Conservation (phyloP, 1,284 basidiomycete species). For the Ceratorhiza oryzae-sativae region DNA sequence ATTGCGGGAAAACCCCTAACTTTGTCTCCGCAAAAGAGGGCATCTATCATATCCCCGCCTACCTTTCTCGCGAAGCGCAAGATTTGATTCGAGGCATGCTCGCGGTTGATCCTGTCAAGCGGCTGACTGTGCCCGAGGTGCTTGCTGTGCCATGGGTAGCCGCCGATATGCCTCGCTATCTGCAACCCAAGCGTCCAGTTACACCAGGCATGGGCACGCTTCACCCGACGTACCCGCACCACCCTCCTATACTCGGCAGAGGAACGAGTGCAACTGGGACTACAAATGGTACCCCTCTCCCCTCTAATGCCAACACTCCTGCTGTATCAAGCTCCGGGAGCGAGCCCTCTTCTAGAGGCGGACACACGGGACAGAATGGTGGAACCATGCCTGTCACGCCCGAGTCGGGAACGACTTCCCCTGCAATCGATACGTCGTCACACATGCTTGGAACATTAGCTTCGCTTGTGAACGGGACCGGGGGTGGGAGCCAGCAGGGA, state of each 20-base stretch:
- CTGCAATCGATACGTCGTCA: conserved; percentile 47
- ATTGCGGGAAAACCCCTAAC: conserved; percentile 37
- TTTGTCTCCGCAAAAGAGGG: conserved; percentile 64
- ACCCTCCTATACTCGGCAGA: conserved; percentile 15
- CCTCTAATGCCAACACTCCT: conserved; percentile 27
- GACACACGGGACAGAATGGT: conserved; percentile 1
- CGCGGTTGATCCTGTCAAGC: conserved; percentile 88
- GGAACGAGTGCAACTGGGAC: conserved; percentile 1
- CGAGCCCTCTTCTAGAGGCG: conserved; percentile 9
- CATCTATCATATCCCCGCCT: conserved; percentile 79
- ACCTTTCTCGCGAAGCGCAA: conserved; percentile 78
- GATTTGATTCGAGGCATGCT: conserved; percentile 87
- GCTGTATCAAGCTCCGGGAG: conserved; percentile 37
- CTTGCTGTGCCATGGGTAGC: conserved; percentile 89
- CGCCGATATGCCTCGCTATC: conserved; percentile 83
- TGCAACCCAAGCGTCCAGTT: conserved; percentile 77
- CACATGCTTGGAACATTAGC: conserved; percentile 75
- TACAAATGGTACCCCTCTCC: conserved; percentile 9
- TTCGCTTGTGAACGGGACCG: conserved; percentile 65
- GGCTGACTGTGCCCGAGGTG: conserved; percentile 90
- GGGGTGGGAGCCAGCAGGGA: conserved; percentile 30
- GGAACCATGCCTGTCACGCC: conserved; percentile 41
- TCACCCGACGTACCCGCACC: conserved; percentile 27
- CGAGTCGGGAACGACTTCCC: conserved; percentile 45
- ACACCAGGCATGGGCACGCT: conserved; percentile 59